phyloP scores from a whole-genome alignment of 768 basidiomycete genomes.

The Suillus ampliporus region DNA sequence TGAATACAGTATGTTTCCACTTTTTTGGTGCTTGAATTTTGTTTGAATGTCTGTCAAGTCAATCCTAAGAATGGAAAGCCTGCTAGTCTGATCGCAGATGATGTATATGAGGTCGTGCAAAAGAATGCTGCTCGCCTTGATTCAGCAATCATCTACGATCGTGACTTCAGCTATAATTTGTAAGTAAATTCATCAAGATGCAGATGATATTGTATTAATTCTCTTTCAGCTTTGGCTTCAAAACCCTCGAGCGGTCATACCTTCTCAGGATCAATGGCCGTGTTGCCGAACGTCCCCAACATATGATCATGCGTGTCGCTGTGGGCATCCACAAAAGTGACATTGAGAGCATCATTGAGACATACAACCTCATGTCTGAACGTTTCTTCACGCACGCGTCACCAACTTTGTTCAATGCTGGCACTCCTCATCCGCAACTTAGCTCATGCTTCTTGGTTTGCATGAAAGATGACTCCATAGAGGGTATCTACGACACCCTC shows the following conservation, averaged over 20 bases:
- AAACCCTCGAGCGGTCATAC: slow-evolving; percentile 98
- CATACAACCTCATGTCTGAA: slow-evolving; percentile 96
- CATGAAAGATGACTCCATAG: slow-evolving; percentile 99
- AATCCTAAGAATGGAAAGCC: slow-evolving; percentile 93
- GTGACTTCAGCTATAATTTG: slow-evolving; percentile 98
- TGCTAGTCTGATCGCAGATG: slow-evolving; percentile 90
- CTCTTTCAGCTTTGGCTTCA: slow-evolving; percentile 89
- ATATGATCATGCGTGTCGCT: slow-evolving; percentile 99
- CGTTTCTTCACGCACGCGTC: slow-evolving; percentile 98
- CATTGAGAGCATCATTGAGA: slow-evolving; percentile 88
- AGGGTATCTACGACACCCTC: slow-evolving; percentile 98
- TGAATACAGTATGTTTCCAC: slow-evolving; percentile 68
- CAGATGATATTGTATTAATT: slow-evolving; percentile 7
- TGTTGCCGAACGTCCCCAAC: slow-evolving; percentile 96
- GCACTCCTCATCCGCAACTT: slow-evolving; percentile 94
- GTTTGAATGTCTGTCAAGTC: slow-evolving; percentile 49
- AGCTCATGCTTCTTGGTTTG: slow-evolving; percentile 96
- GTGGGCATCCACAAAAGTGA: slow-evolving; percentile 94
- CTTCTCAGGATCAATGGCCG: slow-evolving; percentile 92
- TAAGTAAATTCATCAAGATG: slow-evolving; percentile 43
- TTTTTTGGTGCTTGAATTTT: not conserved
- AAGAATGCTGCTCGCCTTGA: slow-evolving; percentile 84
- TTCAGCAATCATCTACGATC: slow-evolving; percentile 96
- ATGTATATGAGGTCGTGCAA: slow-evolving; percentile 82
- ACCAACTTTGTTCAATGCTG: slow-evolving; percentile 97